A percentile compares a stretch with the other conserved stretches of the same genome.
These are phyloP conservation scores for Ilex paraguariensis DNA, from an alignment of 305 asterid genomes.

Conservation along the genomic window DNA sequence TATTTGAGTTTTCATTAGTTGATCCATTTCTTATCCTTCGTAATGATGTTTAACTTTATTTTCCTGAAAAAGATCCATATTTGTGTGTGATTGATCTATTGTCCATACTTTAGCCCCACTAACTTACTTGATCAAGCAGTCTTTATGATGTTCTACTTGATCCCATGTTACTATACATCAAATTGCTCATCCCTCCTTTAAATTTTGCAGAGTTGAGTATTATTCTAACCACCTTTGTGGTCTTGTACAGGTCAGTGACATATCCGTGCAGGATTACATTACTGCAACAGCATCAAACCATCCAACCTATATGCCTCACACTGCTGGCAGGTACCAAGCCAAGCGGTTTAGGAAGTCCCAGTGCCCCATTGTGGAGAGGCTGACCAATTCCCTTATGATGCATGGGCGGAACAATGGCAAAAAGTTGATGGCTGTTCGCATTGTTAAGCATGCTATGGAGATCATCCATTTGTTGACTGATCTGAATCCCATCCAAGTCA, in stretches of 20 bases:
- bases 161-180: too few relatives aligned
- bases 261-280: conserved; percentile 16
- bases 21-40: too few relatives aligned
- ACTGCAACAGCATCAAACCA: conserved; percentile 74
- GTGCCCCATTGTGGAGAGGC: conserved; percentile 81
- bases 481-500: conserved; percentile 65
- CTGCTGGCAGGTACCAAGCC: conserved; percentile 85
- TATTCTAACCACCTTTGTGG: background rate
- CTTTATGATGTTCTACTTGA: too few relatives aligned
- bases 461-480: conserved; percentile 79
- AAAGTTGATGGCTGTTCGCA: conserved; percentile 87
- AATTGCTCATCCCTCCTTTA: too few relatives aligned
- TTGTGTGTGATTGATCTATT: too few relatives aligned
- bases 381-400: conserved; percentile 89
- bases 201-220: too few relatives aligned
- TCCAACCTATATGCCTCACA: conserved; percentile 66
- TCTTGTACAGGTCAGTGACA: background rate
- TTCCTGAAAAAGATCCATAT: too few relatives aligned
- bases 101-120: too few relatives aligned
- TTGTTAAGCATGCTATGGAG: conserved; percentile 83
- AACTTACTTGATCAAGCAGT: too few relatives aligned
- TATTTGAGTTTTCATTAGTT: too few relatives aligned
- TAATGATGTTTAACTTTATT: too few relatives aligned
- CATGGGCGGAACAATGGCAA: conserved; percentile 84
- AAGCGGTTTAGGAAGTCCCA: conserved; percentile 84